These are phyloP conservation scores for Coemansia sp. DNA, from an alignment of 192 early-diverging fungal species.

Conservation along the genomic window DNA sequence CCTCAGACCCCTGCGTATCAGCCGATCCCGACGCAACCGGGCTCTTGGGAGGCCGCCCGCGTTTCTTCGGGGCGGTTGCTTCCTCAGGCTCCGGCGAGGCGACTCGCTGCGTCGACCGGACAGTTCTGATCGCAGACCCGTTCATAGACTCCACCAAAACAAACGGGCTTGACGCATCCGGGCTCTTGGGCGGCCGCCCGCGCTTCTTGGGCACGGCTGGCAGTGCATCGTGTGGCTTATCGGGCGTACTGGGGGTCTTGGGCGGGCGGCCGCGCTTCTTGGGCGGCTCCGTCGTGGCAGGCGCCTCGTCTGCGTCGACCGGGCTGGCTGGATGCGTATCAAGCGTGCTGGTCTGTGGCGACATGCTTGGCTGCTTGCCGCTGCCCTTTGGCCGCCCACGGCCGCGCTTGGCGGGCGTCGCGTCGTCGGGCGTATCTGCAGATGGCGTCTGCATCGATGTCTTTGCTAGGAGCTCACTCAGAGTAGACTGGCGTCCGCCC, in stretches of 20 bases:
- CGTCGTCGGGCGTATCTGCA: neutral
- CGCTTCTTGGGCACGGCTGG: constrained; percentile 1
- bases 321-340: no score
- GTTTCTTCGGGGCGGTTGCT: neutral
- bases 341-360: no score
- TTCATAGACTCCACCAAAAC: no score
- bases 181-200: constrained; percentile 3
- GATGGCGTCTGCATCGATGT: neutral
- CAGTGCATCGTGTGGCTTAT: neutral
- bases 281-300: neutral
- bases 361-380: neutral
- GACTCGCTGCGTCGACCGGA: neutral
- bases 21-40: neutral
- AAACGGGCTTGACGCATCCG: neutral
- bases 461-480: neutral
- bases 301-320: neutral
- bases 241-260: neutral
- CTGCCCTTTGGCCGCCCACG: constrained; percentile 5
- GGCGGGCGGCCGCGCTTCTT: neutral
- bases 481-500: neutral
- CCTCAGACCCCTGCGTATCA: neutral
- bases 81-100: neutral
- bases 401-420: neutral
- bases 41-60: constrained; percentile 5
- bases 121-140: no score